phyloP scores from a whole-genome alignment of 805 yeast genomes.

The Ogataea thermomethanolica region DNA sequence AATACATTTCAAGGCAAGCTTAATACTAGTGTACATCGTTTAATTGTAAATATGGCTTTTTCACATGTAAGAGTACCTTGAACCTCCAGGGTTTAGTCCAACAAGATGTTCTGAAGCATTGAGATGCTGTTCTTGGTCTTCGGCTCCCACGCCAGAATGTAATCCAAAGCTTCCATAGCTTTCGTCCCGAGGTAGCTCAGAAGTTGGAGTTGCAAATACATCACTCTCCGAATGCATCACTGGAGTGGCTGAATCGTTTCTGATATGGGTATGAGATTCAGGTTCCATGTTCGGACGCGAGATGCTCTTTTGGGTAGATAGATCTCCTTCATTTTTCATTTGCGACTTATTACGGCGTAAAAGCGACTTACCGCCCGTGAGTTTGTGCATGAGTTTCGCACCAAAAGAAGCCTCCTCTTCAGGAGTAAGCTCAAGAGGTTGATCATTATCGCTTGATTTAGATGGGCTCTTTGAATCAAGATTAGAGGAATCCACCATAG shows the following conservation, averaged over 20 bases:
- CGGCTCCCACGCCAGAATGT: conserved; percentile 12
- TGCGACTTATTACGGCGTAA: conserved; percentile 23
- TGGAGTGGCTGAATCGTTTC: conserved; percentile 22
- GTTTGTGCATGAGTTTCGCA: conserved; percentile 40
- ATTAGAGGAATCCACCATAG: conserved; percentile 29
- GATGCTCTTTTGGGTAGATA: background rate
- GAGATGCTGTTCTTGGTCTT: conserved; percentile 13
- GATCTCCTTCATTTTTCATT: conserved; percentile 3
- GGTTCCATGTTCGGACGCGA: conserved; percentile 1
- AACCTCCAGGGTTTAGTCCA: background rate
- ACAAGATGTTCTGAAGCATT: conserved; percentile 9
- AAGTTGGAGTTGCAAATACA: conserved; percentile 6
- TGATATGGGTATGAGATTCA: conserved; percentile 9
- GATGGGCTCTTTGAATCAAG: conserved; percentile 1
- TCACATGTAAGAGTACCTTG: conserved; percentile 11
- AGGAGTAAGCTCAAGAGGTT: conserved; percentile 32
- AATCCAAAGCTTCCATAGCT: conserved; percentile 14
- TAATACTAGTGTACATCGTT: conserved; percentile 3
- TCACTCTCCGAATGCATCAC: conserved; percentile 10
- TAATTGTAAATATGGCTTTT: background rate
- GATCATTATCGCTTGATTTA: conserved; percentile 20
- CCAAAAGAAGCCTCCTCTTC: conserved; percentile 36
- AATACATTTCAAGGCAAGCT: background rate
- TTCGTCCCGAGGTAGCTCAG: conserved; percentile 9
- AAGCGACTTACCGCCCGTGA: conserved; percentile 43